Evolutionary conservation across 129 eudicot species (phyloP).

Genomic region (Artemisia argyi): DNA sequence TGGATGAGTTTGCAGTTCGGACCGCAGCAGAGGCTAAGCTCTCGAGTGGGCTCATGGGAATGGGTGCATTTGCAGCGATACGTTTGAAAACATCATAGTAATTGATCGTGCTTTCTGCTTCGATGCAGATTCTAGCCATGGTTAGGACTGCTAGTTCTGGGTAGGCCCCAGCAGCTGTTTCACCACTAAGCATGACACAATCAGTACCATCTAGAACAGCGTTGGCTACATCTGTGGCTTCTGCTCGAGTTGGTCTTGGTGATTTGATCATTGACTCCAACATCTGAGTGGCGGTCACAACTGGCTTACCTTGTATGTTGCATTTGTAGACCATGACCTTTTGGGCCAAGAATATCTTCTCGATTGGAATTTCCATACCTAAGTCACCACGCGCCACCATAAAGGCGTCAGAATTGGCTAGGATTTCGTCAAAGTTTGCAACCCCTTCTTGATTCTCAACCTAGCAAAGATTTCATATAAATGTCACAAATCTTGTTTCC

Average conservation of each 20-base stretch:
- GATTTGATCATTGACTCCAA: slow-evolving; percentile 84
- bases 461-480: slow-evolving; percentile 26
- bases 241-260: slow-evolving; percentile 81
- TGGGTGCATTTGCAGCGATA: slow-evolving; percentile 51
- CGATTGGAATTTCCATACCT: slow-evolving; percentile 81
- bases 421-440: slow-evolving; percentile 65
- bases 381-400: slow-evolving; percentile 82
- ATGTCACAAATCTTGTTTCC: background rate
- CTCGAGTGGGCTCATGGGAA: slow-evolving; percentile 79
- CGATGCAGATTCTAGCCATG: slow-evolving; percentile 72
- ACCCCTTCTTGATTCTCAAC: slow-evolving; percentile 89
- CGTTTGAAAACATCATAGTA: slow-evolving; percentile 52
- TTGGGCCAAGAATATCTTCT: slow-evolving; percentile 73
- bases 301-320: slow-evolving; percentile 68
- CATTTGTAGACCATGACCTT: slow-evolving; percentile 73
- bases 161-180: slow-evolving; percentile 83
- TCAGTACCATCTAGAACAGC: slow-evolving; percentile 85
- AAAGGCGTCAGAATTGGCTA: slow-evolving; percentile 65
- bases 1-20: slow-evolving; percentile 59
- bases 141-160: slow-evolving; percentile 66
- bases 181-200: slow-evolving; percentile 83
- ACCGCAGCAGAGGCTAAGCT: slow-evolving; percentile 71
- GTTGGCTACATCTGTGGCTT: slow-evolving; percentile 80
- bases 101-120: slow-evolving; percentile 61
- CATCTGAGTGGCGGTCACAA: slow-evolving; percentile 83